Base-by-base conservation (phyloP, 352 stramenopile species). In the Phytophthora foliorum region DNA sequence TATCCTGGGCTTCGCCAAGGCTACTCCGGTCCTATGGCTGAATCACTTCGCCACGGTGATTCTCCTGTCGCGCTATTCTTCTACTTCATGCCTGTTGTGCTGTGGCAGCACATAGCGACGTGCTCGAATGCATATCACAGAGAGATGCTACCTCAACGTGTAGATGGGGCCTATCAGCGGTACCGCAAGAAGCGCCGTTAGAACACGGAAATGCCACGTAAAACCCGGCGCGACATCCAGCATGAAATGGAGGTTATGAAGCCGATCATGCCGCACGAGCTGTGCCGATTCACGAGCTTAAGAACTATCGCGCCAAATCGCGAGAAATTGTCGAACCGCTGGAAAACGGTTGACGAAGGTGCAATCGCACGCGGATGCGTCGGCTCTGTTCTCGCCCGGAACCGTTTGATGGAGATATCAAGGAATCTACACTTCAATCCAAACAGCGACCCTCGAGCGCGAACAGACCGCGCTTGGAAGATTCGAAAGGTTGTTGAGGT, bases 381-480 rank as follows among this genome's bases (percentile, higher is more conserved):
- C 9, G 21, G 19, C 10, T 24, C 25, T 13, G 29, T 48, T 6
- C 19, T 58, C 19, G 19, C 1, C 2, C 51, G 51, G 3, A 32
- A 46, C 7, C 11, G 51, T 22, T 46, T 49, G 21, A 48, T 48
- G 31, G 34, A 58, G 34, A 58, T 58, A 8, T 49, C 34, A 8
- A 25, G 51, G 6, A 58, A 58, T 19, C 21, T 58, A 2, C 51
- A 58, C 16, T 58, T 58, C 32, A 58, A 58, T 14, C 51, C 44
- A 9, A 42, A 42, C 14, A 42, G 14, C 13, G 34, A 58, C 22
- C 34, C 2, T 19, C 16, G 3, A n/a, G 51, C 34, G 3, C 38
- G 36, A 9, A 36, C 51, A 4, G 51, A 58, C 22, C 25, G 51
- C 4, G 51, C 51, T 6, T 58, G 51, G 21, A 58, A 58, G 1